These are phyloP conservation scores for Acacia crassicarpa DNA, from an alignment of 306 rosid species.

Conservation along the genomic window DNA sequence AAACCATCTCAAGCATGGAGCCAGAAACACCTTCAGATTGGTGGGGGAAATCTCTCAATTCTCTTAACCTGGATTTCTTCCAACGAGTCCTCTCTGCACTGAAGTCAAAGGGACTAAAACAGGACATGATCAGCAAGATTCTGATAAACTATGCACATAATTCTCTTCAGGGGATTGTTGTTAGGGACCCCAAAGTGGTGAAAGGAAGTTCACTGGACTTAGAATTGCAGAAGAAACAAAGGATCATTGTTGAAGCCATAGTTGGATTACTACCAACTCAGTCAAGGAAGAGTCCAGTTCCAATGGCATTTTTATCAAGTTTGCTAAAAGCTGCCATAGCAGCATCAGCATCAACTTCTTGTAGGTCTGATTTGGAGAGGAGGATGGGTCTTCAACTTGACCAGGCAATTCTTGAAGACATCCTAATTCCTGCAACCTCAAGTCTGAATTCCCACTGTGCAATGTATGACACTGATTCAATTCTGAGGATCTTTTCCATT, in stretches of 20 bases:
- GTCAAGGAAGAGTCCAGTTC: constrained; percentile 18
- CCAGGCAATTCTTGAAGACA: constrained; percentile 21
- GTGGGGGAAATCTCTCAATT: constrained; percentile 20
- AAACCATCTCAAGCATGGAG: constrained; percentile 14
- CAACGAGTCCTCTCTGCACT: constrained; percentile 13
- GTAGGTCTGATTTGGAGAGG: constrained; percentile 17
- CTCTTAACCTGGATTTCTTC: constrained; percentile 15
- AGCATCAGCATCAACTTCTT: constrained; percentile 13
- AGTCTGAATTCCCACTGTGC: background rate
- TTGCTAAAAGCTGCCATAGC: constrained; percentile 13
- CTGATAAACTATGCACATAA: constrained; percentile 15
- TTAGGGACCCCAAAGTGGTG: constrained; percentile 9
- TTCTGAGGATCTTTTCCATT: constrained; percentile 16
- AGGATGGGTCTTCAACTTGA: constrained; percentile 18
- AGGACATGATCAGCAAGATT: constrained; percentile 15
- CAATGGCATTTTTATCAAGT: constrained; percentile 16
- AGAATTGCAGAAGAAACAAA: constrained; percentile 17
- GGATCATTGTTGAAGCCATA: constrained; percentile 7
- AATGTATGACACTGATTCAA: constrained; percentile 13
- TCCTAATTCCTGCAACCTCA: constrained; percentile 2
- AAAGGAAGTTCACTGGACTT: constrained; percentile 1
- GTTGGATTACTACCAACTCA: constrained; percentile 18
- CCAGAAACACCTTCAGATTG: constrained; percentile 14
- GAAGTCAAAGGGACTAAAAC: constrained; percentile 17
- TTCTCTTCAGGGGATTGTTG: constrained; percentile 12